Evolutionary conservation across 805 yeast genomes (phyloP).

Genomic region (Schwanniomyces pseudopolymorphus): DNA sequence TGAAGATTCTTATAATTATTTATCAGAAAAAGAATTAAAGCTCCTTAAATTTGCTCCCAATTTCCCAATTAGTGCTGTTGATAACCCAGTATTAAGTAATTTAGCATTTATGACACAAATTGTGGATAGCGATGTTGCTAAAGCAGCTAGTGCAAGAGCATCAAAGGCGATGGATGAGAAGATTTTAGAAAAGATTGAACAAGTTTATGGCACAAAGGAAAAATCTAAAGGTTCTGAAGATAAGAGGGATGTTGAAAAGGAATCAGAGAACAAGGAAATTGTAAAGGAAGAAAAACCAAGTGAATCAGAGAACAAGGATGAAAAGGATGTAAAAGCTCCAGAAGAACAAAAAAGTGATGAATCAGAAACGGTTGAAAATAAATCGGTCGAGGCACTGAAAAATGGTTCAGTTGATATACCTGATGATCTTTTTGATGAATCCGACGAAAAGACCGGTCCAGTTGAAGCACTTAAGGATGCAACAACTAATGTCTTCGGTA

Average conservation of each 20-base stretch:
- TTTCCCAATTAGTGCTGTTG: constrained; percentile 79
- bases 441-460: neutral
- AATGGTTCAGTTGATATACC: constrained; percentile 1
- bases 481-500: constrained; percentile 67
- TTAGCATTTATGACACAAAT: constrained; percentile 81
- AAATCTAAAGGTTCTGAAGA: constrained; percentile 4
- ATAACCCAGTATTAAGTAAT: constrained; percentile 94
- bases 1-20: constrained; percentile 67
- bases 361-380: neutral
- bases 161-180: constrained; percentile 48
- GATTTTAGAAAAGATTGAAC: constrained; percentile 36
- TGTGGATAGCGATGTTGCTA: constrained; percentile 83
- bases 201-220: constrained; percentile 21
- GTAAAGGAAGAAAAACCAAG: constrained; percentile 11
- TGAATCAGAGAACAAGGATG: constrained; percentile 9
- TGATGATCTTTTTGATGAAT: neutral
- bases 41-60: constrained; percentile 81
- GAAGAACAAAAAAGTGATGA: neutral
- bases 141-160: constrained; percentile 73
- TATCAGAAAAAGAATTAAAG: constrained; percentile 52
- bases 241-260: constrained; percentile 5
- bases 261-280: constrained; percentile 11
- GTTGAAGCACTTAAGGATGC: constrained; percentile 52
- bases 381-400: neutral
- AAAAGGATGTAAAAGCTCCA: neutral